These are phyloP conservation scores for Chlorella sp. DNA, from an alignment of 139 green algal genomes.

Conservation along the genomic window DNA sequence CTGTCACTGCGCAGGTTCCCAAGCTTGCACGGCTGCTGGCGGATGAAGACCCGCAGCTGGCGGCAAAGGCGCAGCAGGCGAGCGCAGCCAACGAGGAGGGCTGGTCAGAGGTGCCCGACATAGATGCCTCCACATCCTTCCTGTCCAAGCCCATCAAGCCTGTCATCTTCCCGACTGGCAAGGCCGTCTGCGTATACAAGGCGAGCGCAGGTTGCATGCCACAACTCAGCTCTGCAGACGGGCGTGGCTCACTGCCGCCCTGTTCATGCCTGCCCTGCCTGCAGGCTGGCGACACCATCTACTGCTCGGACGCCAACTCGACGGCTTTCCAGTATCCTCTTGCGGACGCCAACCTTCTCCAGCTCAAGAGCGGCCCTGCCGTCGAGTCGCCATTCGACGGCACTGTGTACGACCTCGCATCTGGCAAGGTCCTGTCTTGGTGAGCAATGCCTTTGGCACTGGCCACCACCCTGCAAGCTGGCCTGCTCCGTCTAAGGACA, in stretches of 20 bases:
- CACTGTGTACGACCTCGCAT: slow-evolving; percentile 72
- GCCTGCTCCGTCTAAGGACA: too few species aligned
- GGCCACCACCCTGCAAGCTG: too few species aligned
- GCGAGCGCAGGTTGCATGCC: slow-evolving; percentile 1
- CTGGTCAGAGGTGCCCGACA: slow-evolving; percentile 25
- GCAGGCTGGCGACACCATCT: slow-evolving; percentile 35
- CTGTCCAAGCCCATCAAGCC: slow-evolving; percentile 47
- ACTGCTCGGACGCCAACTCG: slow-evolving; percentile 63
- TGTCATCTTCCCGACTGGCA: slow-evolving; percentile 48
- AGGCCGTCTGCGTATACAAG: slow-evolving; percentile 51
- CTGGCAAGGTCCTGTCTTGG: slow-evolving; percentile 57
- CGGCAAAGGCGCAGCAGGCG: too few species aligned
- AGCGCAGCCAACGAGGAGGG: too few species aligned
- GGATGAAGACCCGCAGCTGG: too few species aligned
- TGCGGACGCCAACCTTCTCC: slow-evolving; percentile 50
- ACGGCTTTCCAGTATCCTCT: slow-evolving; percentile 71
- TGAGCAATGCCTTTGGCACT: neutral
- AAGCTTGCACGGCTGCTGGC: too few species aligned
- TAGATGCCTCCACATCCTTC: slow-evolving; percentile 17
- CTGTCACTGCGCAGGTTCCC: too few species aligned
- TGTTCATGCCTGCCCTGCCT: neutral
- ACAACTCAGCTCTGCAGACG: neutral
- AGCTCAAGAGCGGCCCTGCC: slow-evolving; percentile 41
- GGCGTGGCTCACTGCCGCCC: neutral
- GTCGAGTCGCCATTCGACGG: slow-evolving; percentile 73